Evolutionary conservation across 2,329 filamentous ascomycete genomes (phyloP), one percentile per base, ranked within the genome.

Genomic region (Coniochaeta pulveracea): DNA sequence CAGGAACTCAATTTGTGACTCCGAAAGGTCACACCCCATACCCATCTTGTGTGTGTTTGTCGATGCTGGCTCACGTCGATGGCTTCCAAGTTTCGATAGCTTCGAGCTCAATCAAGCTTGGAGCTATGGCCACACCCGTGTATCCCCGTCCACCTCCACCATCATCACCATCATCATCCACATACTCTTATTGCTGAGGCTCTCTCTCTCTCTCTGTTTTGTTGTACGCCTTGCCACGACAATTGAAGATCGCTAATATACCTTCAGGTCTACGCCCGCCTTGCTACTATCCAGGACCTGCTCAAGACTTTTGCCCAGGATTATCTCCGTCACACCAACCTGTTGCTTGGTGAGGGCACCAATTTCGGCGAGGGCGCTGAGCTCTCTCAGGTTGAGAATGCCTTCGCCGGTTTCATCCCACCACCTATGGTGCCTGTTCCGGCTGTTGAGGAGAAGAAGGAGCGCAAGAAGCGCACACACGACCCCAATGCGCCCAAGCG

Each of bases 401-500:
- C 57, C 23, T 62, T 65, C 42, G 63, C 58, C 51, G 58, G 61
- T 44, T 53, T 66, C 33, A 58, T 65, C 10, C 44, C n/a, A 54
- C 59, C 33, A 52, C 62, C 14, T 42, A 56, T 33, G 44, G 55
- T 26, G 47, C 58, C 45, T 53, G 19, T 57, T 56, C 10, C 66
- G 16, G 61, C 58, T 2, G 69, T 64, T 8, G 72, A 76, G 49
- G 75, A 77, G 55, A 82, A 85, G 71, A 86, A 86, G 70, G 86
- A 91, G 69, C 80, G 83, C 58, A 89, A 91, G 71, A 88, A 88
- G 68, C 75, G 79, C 40, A 77, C 76, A 26, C 78, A 83, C 50
- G 89, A 96, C 55, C 88, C 88, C 45, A 93, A 94, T 56, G 88
- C 88, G 6, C 89, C 89, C 39, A 96, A 95, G 73, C 78, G 88